Conservation (phyloP, 768 basidiomycete genomes). For the Lactifluus rugatus region DNA sequence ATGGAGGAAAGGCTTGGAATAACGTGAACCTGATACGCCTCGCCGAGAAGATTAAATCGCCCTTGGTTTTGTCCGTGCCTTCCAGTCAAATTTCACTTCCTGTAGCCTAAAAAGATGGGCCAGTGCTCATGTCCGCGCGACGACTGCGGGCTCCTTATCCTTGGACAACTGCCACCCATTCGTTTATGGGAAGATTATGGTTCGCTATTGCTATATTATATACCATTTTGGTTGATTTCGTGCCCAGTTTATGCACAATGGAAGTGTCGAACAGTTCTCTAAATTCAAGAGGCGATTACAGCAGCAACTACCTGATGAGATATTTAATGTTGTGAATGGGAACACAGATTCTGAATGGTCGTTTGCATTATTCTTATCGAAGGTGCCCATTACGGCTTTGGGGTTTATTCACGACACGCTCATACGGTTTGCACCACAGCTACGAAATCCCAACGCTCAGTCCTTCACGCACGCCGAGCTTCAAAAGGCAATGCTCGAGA, state of each 20-base stretch:
- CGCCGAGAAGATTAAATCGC: slow-evolving; percentile 95
- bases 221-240: background rate
- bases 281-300: slow-evolving; percentile 77
- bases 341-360: slow-evolving; percentile 99
- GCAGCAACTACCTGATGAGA: slow-evolving; percentile 62
- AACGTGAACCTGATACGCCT: slow-evolving; percentile 88
- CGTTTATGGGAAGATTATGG: slow-evolving; percentile 86
- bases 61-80: slow-evolving; percentile 75
- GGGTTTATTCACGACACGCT: background rate
- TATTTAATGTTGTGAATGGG: slow-evolving; percentile 82
- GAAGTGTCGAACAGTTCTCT: slow-evolving; percentile 79
- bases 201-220: slow-evolving; percentile 26
- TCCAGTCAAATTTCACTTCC: background rate
- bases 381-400: slow-evolving; percentile 29
- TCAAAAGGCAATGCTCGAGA: slow-evolving; percentile 80
- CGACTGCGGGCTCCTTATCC: slow-evolving; percentile 85
- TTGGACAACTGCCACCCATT: slow-evolving; percentile 96
- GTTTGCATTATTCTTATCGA: slow-evolving; percentile 85
- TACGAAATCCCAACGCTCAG: slow-evolving; percentile 68
- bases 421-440: slow-evolving; percentile 33
- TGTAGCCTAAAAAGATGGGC: background rate
- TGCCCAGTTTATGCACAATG: slow-evolving; percentile 91
- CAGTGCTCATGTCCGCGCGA: slow-evolving; percentile 87
- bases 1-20: slow-evolving; percentile 76
- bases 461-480: slow-evolving; percentile 64